A percentile compares a stretch with the other conserved stretches of the same genome.
Conservation (phyloP, 257 asterid species). For the Petunia axillaris region DNA sequence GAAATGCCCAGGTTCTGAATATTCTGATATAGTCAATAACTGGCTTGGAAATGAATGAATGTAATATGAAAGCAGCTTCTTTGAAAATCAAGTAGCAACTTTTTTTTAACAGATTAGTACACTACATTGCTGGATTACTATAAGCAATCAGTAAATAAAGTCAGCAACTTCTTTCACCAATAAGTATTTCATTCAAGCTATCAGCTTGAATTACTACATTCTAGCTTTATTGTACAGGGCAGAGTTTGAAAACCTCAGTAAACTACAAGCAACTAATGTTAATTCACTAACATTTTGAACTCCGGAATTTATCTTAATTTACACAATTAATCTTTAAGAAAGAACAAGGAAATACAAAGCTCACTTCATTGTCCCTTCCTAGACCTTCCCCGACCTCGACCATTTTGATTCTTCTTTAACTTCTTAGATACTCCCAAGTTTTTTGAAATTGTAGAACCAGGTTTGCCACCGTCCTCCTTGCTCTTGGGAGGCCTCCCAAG, state of each 20-base stretch:
- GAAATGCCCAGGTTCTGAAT: neutral
- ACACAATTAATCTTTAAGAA: neutral
- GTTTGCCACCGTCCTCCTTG: neutral
- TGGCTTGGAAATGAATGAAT: too few species aligned
- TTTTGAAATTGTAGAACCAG: slow-evolving; percentile 3
- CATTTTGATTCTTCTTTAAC: slow-evolving; percentile 9
- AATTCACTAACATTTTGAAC: neutral
- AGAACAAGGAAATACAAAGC: neutral
- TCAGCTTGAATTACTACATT: neutral
- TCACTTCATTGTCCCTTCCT: neutral
- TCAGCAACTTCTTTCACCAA: neutral
- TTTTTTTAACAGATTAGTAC: too few species aligned
- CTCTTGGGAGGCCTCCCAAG: slow-evolving; percentile 33
- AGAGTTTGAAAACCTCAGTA: neutral
- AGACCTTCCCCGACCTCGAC: slow-evolving; percentile 29
- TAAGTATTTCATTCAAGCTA: neutral
- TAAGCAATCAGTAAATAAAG: neutral
- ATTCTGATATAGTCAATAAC: too few species aligned
- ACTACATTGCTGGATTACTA: neutral
- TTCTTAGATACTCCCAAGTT: neutral
- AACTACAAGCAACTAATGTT: neutral
- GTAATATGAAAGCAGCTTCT: too few species aligned
- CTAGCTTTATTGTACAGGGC: neutral
- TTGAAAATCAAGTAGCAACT: too few species aligned
- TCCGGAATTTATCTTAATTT: neutral